Percentiles rank a stretch among this genome's conserved stretches.
Conservation (phyloP, 106 monocot species). For the Dendrobium nobile region DNA sequence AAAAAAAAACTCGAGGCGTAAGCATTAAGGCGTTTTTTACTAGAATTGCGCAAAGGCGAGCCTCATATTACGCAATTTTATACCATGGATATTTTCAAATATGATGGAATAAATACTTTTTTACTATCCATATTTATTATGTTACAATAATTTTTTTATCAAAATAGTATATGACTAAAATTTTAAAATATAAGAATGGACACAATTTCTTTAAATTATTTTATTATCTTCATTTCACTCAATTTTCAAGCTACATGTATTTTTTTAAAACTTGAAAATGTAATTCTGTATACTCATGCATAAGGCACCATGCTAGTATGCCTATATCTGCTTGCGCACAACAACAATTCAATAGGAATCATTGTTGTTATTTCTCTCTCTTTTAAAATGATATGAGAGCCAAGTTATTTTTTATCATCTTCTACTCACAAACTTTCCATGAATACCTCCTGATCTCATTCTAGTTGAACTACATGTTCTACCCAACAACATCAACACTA, state of each 20-base stretch:
- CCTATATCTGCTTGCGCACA: no score
- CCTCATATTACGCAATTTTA: no score
- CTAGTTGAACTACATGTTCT: neutral
- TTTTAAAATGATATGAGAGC: no score
- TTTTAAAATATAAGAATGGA: neutral
- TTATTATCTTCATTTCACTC: neutral
- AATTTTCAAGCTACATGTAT: neutral
- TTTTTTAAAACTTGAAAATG: neutral
- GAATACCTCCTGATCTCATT: neutral
- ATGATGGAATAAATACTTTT: neutral
- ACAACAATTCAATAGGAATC: no score
- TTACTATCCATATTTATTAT: neutral
- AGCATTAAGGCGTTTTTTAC: no score
- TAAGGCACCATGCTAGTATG: neutral
- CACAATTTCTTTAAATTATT: neutral
- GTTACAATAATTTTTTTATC: neutral
- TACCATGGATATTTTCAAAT: neutral
- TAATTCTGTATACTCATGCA: neutral
- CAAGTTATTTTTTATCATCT: neutral
- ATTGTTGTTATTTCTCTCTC: no score
- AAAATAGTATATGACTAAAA: neutral
- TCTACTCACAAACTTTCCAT: neutral
- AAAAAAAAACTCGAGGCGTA: no score
- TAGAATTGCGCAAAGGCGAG: no score
- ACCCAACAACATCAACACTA: neutral